Percentiles rank a stretch among this genome's conserved stretches.
Conservation (phyloP, 441 rosid species). For the Pelargonium citronellum region DNA sequence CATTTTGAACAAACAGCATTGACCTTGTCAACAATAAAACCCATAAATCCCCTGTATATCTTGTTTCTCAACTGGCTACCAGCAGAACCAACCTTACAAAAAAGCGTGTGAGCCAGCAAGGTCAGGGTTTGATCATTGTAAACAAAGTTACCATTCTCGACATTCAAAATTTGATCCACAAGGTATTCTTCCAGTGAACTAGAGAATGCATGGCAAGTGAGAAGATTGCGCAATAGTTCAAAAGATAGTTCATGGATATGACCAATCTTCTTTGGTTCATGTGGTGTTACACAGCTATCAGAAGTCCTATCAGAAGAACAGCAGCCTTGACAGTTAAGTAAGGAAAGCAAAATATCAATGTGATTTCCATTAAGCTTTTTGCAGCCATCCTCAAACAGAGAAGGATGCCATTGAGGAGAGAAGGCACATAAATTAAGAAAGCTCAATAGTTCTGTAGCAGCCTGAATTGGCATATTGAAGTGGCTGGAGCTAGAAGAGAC, state of each 20-base stretch:
- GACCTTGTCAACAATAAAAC: constrained; percentile 58
- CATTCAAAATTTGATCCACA: constrained; percentile 61
- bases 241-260: constrained; percentile 60
- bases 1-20: constrained; percentile 44
- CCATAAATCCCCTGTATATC: constrained; percentile 53
- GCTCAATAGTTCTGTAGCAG: constrained; percentile 69
- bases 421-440: constrained; percentile 72
- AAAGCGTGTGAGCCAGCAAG: constrained; percentile 69
- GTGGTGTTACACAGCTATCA: constrained; percentile 43
- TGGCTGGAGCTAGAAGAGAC: constrained; percentile 42
- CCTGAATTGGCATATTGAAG: constrained; percentile 81
- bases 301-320: constrained; percentile 45
- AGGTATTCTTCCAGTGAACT: constrained; percentile 74
- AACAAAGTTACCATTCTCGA: constrained; percentile 59
- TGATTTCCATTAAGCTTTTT: constrained; percentile 56
- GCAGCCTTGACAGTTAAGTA: constrained; percentile 47
- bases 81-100: constrained; percentile 57
- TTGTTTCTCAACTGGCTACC: constrained; percentile 69
- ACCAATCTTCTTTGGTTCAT: constrained; percentile 56
- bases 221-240: constrained; percentile 72
- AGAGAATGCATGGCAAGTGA: constrained; percentile 54
- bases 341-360: constrained; percentile 74
- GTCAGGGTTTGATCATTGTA: constrained; percentile 77
- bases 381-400: constrained; percentile 73
- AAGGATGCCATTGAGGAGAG: constrained; percentile 64